Base-by-base conservation (phyloP, 2,329 filamentous ascomycete species). In the Penicillium janthinellum region DNA sequence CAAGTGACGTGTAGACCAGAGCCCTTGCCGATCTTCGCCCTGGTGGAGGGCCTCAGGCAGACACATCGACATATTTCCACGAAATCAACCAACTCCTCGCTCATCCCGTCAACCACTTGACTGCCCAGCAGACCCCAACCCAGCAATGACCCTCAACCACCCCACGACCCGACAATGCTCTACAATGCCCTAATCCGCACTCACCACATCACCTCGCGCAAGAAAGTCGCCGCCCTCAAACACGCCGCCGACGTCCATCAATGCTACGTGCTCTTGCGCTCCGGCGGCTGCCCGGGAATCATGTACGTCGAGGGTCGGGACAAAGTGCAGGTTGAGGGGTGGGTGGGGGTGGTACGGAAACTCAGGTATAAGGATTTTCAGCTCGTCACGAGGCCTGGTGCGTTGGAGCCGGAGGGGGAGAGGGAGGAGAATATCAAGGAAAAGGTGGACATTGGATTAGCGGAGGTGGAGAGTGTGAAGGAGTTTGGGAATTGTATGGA, bases 181-280 rank as follows among this genome's bases (percentile, higher is more conserved):
- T 83, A 77, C 70, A 84, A 85, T 70, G 84, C 88, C 34, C 79
- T 93, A 48, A 90, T 93, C 61, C 85, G 89, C 54, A 93, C 90
- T 0, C 90, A 93, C 67, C 90, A 93, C 73, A 92, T 93, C 70
- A 92, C 89, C 4, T 92, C 88, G 0, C 87, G 89, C 64, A 92
- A 91, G 72, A 93, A 93, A 71, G 82, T 88, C 47, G 77, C 81
- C 28, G 81, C 81, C 57, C 81, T 93, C 22, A 88, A 89, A 73
- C 86, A 87, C 2, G 83, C 85, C 3, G 86, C 88, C 6, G 81
- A 84, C 35, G 79, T 83, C 49, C 79, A 84, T 64, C 78, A 86
- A 57, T 83, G 88, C 53, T 88, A 84, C 64, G 85, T 89, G 1
- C 77, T 92, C 3, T 78, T 91, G 1, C 84, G 89, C 28, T 87